Evolutionary conservation across 257 asterid genomes (phyloP), one percentile per base, ranked within the genome.

Genomic region (Penstemon davidsonii): DNA sequence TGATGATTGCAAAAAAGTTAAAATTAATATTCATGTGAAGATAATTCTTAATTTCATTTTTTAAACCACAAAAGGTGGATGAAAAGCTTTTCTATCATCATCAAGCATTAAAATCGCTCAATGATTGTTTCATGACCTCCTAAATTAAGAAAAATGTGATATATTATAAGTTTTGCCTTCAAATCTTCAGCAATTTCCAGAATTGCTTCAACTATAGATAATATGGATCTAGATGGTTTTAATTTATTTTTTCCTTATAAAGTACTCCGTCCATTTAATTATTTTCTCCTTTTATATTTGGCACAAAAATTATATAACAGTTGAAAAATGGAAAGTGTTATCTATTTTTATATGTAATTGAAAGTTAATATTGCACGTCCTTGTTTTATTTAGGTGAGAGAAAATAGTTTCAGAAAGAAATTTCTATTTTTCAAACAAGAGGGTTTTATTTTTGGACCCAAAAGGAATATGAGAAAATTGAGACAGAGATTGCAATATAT

Each of bases 81-180:
- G 3, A 13, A 65, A 49, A 65, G 13, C 19, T 33, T 7, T 9
- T 6, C 13, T 25, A 46, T 71, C 13, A 37, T 62, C 55, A 58
- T 58, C 36, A 11, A 63, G 11, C 64, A 36, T 43, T 18, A 11
- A 40, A 15, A 15, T 63, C 38, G 55, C 55, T 55, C 71, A 72
- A 64, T 64, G 13, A 72, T 67, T 74, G 66, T 8, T 10, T 15
- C 6, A 11, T 59, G 33, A 52, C n/a, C 6, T 10, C 8, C 70
- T 39, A 38, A 39, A 8, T 25, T 13, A 19, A 55, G 60, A 15
- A 55, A 55, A 55, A 1, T 25, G 33, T 25, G 60, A 55, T 55
- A 49, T 8, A 13, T 6, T 8, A 13, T 6, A 7, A 19, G 40
- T 62, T 45, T 62, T 44, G 43, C 55, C 19, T 49, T 5, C 44